Evolutionary conservation across 148 eudicot species (phyloP), one percentile per base, ranked within the genome.

Genomic region (Mesembryanthemum crystallinum): DNA sequence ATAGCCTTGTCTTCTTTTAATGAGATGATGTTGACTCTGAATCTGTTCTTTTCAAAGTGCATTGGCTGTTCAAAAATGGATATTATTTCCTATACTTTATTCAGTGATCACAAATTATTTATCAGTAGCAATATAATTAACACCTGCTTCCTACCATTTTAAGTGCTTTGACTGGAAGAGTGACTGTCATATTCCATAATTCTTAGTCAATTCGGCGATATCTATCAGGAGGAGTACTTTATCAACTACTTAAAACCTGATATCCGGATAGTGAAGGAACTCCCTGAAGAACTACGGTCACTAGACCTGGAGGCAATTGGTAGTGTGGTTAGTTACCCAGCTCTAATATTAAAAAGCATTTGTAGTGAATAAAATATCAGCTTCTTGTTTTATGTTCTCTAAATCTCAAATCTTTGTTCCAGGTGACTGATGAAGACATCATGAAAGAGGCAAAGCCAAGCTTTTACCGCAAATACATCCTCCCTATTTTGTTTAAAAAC

Each of bases 151-250:
- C 73, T n/a, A 63, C 64, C 27, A 45, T 75, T 73, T 69, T 33
- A 61, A 80, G 73, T 80, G 79, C 65, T 80, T 76, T 78, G 49
- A 76, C 73, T 79, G 74, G 88, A 86, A 83, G 76, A 78, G 81
- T 92, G 91, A 90, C 89, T 75, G 79, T 79, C 74, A 80, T 78
- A 85, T 86, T 86, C 82, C 90, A 72, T 82, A 82, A 83, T 87
- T 85, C 87, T 83, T 91, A 96, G 99, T 85, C 98, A 91, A 85
- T 96, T 96, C 86, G 85, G 97, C 87, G 99, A 92, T 86, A 92
- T 96, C 87, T 96, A 96, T 86, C 98, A 96, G 91, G 98, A 96
- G 90, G 91, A 92, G 67, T 85, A 89, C 81, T 96, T 96, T 80
- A 88, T 91, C 80, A 83, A 89, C 84, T 87, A 90, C 88, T 82